Evolutionary conservation across 1,284 basidiomycete genomes (phyloP).

Genomic region (Microbotryum intermedium): DNA sequence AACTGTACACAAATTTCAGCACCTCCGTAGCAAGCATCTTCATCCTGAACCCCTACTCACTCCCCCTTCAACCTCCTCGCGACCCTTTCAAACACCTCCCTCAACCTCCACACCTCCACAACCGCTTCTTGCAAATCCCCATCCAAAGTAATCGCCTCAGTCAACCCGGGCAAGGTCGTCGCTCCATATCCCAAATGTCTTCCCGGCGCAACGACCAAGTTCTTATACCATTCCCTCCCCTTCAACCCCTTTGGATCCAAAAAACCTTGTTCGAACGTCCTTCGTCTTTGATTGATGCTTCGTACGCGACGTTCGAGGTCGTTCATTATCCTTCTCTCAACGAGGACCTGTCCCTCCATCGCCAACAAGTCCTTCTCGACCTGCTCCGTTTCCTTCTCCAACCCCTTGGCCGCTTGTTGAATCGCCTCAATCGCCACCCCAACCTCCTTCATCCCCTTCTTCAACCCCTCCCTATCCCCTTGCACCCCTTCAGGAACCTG

Average conservation of each 20-base stretch:
- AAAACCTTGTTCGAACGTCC: conserved; percentile 73
- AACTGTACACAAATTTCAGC: no score
- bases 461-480: conserved; percentile 37
- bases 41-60: no score
- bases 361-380: no score
- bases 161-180: conserved; percentile 41
- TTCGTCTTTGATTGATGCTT: conserved; percentile 60
- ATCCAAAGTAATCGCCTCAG: conserved; percentile 39
- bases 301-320: conserved; percentile 45
- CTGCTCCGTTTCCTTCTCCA: no score
- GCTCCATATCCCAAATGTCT: conserved; percentile 40
- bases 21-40: no score
- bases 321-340: no score
- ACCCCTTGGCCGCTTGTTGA: no score
- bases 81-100: conserved; percentile 1
- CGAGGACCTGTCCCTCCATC: no score
- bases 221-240: conserved; percentile 40
- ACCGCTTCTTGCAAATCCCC: conserved; percentile 2
- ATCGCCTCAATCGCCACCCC: no score
- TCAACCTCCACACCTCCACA: conserved; percentile 12
- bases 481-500: conserved; percentile 34
- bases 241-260: conserved; percentile 66
- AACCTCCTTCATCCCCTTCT: conserved; percentile 48
- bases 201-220: conserved; percentile 81
- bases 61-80: background rate